These are phyloP conservation scores for Vitis hybrid DNA, from an alignment of 177 flowering plant genomes.

Conservation along the genomic window DNA sequence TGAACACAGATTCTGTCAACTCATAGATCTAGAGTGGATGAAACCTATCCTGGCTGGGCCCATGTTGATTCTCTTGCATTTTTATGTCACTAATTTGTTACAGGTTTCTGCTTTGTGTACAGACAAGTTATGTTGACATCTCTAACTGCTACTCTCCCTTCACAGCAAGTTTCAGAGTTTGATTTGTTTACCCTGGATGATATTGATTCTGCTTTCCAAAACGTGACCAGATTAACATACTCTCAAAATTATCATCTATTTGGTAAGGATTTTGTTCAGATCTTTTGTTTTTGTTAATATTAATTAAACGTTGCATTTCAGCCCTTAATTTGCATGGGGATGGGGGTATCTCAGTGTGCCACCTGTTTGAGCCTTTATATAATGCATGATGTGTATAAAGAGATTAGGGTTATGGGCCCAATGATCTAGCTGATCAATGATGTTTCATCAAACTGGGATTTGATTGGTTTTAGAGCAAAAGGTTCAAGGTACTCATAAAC, in stretches of 20 bases:
- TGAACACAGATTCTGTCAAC: too few species aligned
- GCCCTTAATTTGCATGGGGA: not conserved
- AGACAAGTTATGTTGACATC: conserved; percentile 2
- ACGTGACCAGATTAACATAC: conserved; percentile 73
- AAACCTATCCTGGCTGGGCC: too few species aligned
- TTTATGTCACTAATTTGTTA: not conserved
- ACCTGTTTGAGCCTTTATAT: too few species aligned
- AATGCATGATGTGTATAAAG: too few species aligned
- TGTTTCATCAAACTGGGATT: too few species aligned
- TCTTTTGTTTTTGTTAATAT: not conserved
- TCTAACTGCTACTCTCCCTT: conserved; percentile 4
- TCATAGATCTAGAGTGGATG: too few species aligned
- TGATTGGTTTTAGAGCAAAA: too few species aligned
- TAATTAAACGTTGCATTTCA: too few species aligned
- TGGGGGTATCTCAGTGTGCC: not conserved
- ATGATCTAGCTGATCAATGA: too few species aligned
- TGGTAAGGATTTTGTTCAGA: conserved; percentile 39
- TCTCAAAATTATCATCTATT: conserved; percentile 85
- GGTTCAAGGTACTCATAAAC: too few species aligned
- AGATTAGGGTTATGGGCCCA: too few species aligned
- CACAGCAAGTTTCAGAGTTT: conserved; percentile 97
- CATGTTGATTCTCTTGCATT: not conserved
- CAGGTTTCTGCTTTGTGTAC: not conserved
- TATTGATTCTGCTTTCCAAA: conserved; percentile 89
- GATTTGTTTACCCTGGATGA: conserved; percentile 89